Base-by-base conservation (phyloP, 225 moss, liverwort and hornwort species). In the Straminergon stramineum region DNA sequence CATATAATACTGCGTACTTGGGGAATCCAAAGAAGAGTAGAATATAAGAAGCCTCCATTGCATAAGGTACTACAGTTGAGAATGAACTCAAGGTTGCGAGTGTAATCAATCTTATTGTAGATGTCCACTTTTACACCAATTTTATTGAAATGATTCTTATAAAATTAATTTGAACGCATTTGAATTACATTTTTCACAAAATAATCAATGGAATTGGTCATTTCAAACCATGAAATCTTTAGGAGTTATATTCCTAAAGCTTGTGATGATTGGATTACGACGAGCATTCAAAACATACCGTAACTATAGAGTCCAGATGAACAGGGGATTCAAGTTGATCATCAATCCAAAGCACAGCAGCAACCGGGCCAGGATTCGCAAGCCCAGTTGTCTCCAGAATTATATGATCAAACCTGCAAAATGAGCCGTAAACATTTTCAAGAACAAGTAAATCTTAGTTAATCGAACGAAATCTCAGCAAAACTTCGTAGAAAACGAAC, bases 291-390 rank as follows among this genome's bases (percentile, higher is more conserved):
- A 88, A 73, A 85, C 92, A 74, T 91, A 96, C 97, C 88, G 97
- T 97, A 62, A 97, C 93, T 69, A 97, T 96, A 56, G 96, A 96
- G 74, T 97, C 96, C 78, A 97, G 87, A 87, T 93, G 95, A 89
- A 97, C 87, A 82, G 96, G 87, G 32, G 96, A 96, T 88, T 97
- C 97, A 26, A 97, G 96, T 88, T 97, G 97, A 85, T 97, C 97
- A 90, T 97, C 97, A 24, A 97, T 90, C 97, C 97, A 97, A 81
- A 97, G 96, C 82, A 97, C 91, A 23, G 96, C 94, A 88, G 96
- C 97, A 65, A 97, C 97, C 17, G 96, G 96, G 57, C 97, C 97
- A 90, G 97, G 97, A 91, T 97, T 96, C 4, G 97, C 97, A 79
- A 97, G 92, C 75, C 97, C 97, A 79, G 97, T 97, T 62, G 97